Percentiles rank a stretch among this genome's conserved stretches.
These are phyloP conservation scores for Arctium minus DNA, from an alignment of 129 eudicot species.

Conservation along the genomic window DNA sequence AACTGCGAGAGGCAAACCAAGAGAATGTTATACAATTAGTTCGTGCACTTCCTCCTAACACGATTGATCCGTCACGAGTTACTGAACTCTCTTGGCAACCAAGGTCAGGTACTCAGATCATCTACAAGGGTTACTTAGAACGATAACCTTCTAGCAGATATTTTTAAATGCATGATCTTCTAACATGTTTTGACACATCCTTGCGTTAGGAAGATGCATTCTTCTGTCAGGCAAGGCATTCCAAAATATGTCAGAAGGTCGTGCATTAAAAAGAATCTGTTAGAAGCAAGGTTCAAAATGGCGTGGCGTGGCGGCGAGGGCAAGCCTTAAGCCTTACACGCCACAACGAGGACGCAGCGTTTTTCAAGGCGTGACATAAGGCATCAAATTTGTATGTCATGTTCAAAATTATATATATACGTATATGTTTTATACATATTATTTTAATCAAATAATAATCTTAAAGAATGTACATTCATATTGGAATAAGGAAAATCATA, in stretches of 20 bases:
- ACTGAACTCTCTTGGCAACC: conserved; percentile 78
- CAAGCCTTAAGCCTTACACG: no score
- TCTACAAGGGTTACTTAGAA: not conserved
- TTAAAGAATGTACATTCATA: no score
- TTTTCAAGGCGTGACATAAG: no score
- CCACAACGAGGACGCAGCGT: no score
- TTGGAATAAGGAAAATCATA: no score
- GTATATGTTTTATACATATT: no score
- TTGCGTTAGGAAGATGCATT: not conserved
- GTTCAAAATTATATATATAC: no score
- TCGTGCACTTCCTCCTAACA: conserved; percentile 26
- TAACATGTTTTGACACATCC: not conserved
- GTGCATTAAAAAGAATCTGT: not conserved
- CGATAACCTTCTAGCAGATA: not conserved
- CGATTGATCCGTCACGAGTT: conserved; percentile 65
- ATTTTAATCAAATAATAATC: no score
- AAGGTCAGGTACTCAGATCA: conserved; percentile 79
- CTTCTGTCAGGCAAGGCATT: not conserved
- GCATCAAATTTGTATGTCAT: no score
- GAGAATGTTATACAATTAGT: conserved; percentile 32
- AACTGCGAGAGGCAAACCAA: conserved; percentile 37
- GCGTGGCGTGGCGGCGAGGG: no score
- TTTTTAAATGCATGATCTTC: not conserved
- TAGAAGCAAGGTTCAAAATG: not conserved
- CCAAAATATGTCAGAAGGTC: not conserved